Conservation (phyloP, 208 protist genomes). For the Leptomonas pyrrhocoris region DNA sequence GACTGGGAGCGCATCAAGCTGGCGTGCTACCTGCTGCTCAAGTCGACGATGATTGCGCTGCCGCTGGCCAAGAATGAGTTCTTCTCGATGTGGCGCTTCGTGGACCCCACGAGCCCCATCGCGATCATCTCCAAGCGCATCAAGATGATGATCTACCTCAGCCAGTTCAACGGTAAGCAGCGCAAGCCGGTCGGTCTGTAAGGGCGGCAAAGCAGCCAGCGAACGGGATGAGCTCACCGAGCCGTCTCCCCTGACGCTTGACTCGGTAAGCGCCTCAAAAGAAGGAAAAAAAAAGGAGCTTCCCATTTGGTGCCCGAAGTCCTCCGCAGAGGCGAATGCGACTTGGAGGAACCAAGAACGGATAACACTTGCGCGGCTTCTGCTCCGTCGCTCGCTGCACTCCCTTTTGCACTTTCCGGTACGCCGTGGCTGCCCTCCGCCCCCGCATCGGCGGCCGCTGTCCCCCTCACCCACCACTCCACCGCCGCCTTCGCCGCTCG, state of each 20-base stretch:
- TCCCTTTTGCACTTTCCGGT: no score
- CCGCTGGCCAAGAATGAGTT: conserved; percentile 80
- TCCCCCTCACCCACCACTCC: no score
- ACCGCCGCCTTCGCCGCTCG: no score
- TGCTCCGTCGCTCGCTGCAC: no score
- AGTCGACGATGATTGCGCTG: conserved; percentile 57
- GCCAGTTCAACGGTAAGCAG: conserved; percentile 57
- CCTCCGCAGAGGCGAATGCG: no score
- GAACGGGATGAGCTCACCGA: no score
- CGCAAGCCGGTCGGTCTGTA: conserved; percentile 84
- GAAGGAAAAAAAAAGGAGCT: conserved; percentile 3
- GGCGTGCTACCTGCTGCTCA: conserved; percentile 60
- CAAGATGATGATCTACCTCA: conserved; percentile 63
- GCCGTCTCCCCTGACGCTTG: no score
- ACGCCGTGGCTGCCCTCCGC: no score
- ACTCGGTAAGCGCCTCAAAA: neutral
- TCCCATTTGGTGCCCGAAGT: no score
- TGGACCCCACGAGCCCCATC: conserved; percentile 81
- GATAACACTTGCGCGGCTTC: no score
- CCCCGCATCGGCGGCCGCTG: no score
- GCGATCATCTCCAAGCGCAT: conserved; percentile 61
- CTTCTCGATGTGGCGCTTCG: conserved; percentile 78
- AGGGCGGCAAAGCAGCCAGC: conserved; percentile 3
- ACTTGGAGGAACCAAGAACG: no score
- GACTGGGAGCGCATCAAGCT: conserved; percentile 59